Conservation (phyloP, 345 rosid species). For the Acer yangbiense region DNA sequence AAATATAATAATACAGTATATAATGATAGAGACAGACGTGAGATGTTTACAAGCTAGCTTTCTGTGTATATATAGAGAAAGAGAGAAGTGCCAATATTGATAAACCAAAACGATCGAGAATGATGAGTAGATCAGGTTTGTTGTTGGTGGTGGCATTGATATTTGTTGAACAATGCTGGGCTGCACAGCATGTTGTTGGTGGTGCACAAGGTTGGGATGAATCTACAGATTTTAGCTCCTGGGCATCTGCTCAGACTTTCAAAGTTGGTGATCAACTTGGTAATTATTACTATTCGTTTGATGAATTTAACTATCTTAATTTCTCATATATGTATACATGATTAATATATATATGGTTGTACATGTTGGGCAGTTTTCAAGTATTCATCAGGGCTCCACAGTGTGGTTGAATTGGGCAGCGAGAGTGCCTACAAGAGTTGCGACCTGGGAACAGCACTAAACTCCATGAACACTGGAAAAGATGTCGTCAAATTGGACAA, state of each 20-base stretch:
- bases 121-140: constrained; percentile 23
- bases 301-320: too few relatives aligned
- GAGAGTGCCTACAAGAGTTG: constrained; percentile 81
- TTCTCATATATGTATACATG: too few relatives aligned
- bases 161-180: constrained; percentile 35
- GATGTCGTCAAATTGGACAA: constrained; percentile 74
- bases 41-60: not conserved
- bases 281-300: constrained; percentile 22
- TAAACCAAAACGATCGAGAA: not conserved
- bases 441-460: constrained; percentile 64
- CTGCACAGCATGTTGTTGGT: constrained; percentile 68
- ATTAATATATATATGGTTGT: too few relatives aligned
- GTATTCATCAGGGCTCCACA: constrained; percentile 76
- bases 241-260: constrained; percentile 68
- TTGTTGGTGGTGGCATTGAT: constrained; percentile 36
- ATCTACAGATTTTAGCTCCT: constrained; percentile 70
- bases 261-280: constrained; percentile 86
- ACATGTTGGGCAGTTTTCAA: constrained; percentile 59
- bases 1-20: not conserved
- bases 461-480: constrained; percentile 66
- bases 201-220: constrained; percentile 93
- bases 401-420: constrained; percentile 72
- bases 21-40: constrained; percentile 7
- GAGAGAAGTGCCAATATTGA: not conserved
- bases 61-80: not conserved